Conservation (phyloP, 805 yeast genomes). For the Metschnikowia hibisci region DNA sequence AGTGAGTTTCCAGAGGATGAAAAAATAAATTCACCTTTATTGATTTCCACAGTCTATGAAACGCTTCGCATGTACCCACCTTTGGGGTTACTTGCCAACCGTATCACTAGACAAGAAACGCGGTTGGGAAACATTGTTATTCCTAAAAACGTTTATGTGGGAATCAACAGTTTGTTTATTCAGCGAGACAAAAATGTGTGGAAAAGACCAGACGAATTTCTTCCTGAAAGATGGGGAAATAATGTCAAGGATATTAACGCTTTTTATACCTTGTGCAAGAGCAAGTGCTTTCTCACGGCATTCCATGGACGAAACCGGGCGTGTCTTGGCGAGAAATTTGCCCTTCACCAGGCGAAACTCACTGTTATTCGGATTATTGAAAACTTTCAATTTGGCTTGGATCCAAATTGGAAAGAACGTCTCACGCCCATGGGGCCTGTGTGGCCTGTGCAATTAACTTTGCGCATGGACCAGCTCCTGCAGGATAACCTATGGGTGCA, state of each 20-base stretch:
- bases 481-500: slow-evolving; percentile 1
- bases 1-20: background rate
- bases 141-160: slow-evolving; percentile 51
- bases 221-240: slow-evolving; percentile 52
- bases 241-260: slow-evolving; percentile 32
- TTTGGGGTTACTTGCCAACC: slow-evolving; percentile 51
- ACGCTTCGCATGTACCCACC: slow-evolving; percentile 54
- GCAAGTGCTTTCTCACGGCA: slow-evolving; percentile 44
- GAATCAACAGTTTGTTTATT: slow-evolving; percentile 52
- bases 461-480: slow-evolving; percentile 4
- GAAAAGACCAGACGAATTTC: slow-evolving; percentile 42
- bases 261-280: slow-evolving; percentile 42
- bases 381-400: slow-evolving; percentile 33
- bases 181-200: slow-evolving; percentile 44
- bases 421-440: slow-evolving; percentile 59
- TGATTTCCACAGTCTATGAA: slow-evolving; percentile 41
- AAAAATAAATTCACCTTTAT: slow-evolving; percentile 17
- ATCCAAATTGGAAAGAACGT: slow-evolving; percentile 44
- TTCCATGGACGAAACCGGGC: slow-evolving; percentile 61
- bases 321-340: slow-evolving; percentile 58
- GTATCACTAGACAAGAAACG: slow-evolving; percentile 38
- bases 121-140: slow-evolving; percentile 42
- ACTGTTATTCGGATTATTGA: slow-evolving; percentile 35
- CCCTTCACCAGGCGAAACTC: slow-evolving; percentile 43
- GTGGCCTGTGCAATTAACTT: slow-evolving; percentile 39